Conservation (phyloP, 192 early-diverging fungal species). For the Entophlyctis helioformis region DNA sequence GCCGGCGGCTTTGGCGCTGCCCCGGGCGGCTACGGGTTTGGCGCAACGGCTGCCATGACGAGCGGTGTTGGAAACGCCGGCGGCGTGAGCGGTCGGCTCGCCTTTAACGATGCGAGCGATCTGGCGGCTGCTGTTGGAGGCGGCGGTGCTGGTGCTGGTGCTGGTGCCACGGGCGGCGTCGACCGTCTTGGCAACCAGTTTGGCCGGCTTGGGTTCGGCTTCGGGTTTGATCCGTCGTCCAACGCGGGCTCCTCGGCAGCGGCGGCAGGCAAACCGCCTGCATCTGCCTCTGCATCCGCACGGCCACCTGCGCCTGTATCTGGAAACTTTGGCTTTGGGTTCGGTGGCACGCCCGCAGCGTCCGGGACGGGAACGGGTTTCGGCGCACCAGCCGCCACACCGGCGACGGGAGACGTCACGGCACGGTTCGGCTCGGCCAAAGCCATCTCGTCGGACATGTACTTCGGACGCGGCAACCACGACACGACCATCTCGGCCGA, state of each 20-base stretch:
- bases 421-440: constrained; percentile 75
- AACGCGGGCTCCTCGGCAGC: background rate
- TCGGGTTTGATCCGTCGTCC: constrained; percentile 12
- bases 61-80: too few species aligned
- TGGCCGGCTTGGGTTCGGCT: constrained; percentile 33
- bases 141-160: constrained; percentile 2
- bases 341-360: constrained; percentile 1
- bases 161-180: constrained; percentile 11
- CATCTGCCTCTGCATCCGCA: too few species aligned
- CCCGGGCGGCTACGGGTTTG: constrained; percentile 4
- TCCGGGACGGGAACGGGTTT: constrained; percentile 5
- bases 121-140: too few species aligned
- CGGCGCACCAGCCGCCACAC: too few species aligned
- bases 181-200: constrained; percentile 60
- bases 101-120: too few species aligned
- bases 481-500: constrained; percentile 33
- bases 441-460: constrained; percentile 85
- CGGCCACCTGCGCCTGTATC: too few species aligned
- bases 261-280: too few species aligned
- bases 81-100: too few species aligned
- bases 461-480: constrained; percentile 67
- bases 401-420: constrained; percentile 40
- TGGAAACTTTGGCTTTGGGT: too few species aligned
- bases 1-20: background rate
- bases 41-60: too few species aligned